Conservation (phyloP, 495 filamentous ascomycete genomes). For the Aspergillus heteromorphus region DNA sequence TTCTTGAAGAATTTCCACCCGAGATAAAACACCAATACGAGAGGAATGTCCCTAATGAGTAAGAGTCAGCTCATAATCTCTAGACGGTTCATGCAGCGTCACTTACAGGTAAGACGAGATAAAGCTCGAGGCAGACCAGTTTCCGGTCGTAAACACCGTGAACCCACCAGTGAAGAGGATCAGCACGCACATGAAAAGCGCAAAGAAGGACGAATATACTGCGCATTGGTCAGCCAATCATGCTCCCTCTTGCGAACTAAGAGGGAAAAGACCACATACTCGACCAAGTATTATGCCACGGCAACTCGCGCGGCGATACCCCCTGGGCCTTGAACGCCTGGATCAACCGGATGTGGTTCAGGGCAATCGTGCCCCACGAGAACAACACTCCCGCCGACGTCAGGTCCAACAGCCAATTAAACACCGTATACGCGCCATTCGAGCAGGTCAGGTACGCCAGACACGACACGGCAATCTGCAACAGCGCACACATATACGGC, state of each 20-base stretch:
- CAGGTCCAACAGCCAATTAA: conserved; percentile 56
- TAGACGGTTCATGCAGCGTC: too few relatives aligned
- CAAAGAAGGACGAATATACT: conserved; percentile 48
- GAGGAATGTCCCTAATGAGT: conserved; percentile 31
- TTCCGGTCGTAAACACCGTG: conserved; percentile 47
- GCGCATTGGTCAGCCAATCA: conserved; percentile 11
- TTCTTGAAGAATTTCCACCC: conserved; percentile 37
- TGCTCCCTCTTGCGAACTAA: not conserved
- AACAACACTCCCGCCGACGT: conserved; percentile 51
- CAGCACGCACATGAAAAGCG: conserved; percentile 45
- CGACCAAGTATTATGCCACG: conserved; percentile 43
- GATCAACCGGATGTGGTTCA: conserved; percentile 54
- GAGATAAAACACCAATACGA: conserved; percentile 38
- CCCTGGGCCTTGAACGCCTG: conserved; percentile 47
- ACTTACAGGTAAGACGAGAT: conserved; percentile 36
- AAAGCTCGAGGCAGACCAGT: conserved; percentile 29
- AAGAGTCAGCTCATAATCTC: not conserved
- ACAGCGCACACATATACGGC: conserved; percentile 51
- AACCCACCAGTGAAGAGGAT: conserved; percentile 58
- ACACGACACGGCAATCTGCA: conserved; percentile 48
- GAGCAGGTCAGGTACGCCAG: conserved; percentile 57
- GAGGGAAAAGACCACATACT: conserved; percentile 1
- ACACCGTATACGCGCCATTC: conserved; percentile 51
- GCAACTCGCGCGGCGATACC: conserved; percentile 38
- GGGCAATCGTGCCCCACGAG: conserved; percentile 49